Evolutionary conservation across 768 basidiomycete species (phyloP), one percentile per base, ranked within the genome.

Genomic region (Tulasnella calospora): DNA sequence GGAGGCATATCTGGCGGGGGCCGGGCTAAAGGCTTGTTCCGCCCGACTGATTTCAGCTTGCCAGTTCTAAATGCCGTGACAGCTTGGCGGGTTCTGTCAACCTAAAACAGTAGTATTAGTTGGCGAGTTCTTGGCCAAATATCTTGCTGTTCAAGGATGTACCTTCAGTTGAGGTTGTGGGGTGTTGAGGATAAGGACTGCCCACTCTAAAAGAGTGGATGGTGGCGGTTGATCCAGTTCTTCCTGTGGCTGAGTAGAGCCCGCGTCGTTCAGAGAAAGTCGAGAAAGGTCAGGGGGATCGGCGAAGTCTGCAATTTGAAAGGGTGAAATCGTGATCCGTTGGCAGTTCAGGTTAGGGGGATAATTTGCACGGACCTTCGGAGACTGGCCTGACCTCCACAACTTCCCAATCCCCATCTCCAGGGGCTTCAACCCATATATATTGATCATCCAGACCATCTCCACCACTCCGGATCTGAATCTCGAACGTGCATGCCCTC

Each of bases 121-220:
- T 46, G 1, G 19, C 0, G 35, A 72, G 23, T 1, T 27, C 21
- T 36, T 21, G 38, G 70, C 13, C 30, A 71, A 27, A 46, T 21
- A 41, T 1, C 36, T 69, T 12, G n/a, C 40, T 71, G 44, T 17
- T 10, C n/a, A n/a, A n/a, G n/a, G 74, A 77, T 77, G 17, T 80
- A 87, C 91, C 85, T 94, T 93, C 9, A 91, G 83, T 2, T 86
- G 86, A 4, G 93, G 92, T 82, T 92, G 86, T 0, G 92, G 83
- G 0, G 94, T 94, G 80, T 92, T 92, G 36, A 95, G 86, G 73
- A 95, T 92, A 9, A 93, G 84, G 8, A 92, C 91, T 0, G 92
- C 92, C 90, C 91, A 94, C 82, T 92, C 88, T 82, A 93, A 89
- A 17, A 94, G 86, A 0, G 92, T 91, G n/a, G 84, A 88, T 7